Conservation (phyloP, 257 asterid species). For the Solanum phureja region DNA sequence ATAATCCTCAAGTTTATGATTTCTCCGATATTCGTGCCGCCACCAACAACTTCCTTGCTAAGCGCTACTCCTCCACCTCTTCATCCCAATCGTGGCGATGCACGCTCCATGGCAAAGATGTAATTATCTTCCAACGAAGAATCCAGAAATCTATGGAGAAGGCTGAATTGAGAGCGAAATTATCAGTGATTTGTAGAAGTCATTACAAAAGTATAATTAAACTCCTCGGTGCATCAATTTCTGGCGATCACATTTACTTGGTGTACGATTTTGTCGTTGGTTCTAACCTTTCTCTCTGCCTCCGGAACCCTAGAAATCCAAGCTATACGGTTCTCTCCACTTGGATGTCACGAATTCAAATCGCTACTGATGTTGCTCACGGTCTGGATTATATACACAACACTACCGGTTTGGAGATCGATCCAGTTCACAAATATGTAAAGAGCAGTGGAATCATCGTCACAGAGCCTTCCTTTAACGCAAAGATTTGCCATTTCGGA, state of each 20-base stretch:
- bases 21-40: constrained; percentile 85
- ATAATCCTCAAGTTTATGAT: constrained; percentile 46
- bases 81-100: constrained; percentile 94
- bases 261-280: constrained; percentile 70
- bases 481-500: constrained; percentile 89
- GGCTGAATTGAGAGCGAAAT: constrained; percentile 34
- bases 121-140: constrained; percentile 65
- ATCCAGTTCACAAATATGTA: constrained; percentile 78
- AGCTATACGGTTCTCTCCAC: constrained; percentile 70
- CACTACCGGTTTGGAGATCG: constrained; percentile 59
- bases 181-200: constrained; percentile 49
- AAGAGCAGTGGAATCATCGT: constrained; percentile 80
- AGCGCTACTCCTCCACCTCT: constrained; percentile 62
- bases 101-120: constrained; percentile 48
- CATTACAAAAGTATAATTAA: constrained; percentile 72
- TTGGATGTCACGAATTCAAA: constrained; percentile 87
- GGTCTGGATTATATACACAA: constrained; percentile 83
- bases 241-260: constrained; percentile 65
- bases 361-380: constrained; percentile 78
- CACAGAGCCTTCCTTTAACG: constrained; percentile 67
- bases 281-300: constrained; percentile 49
- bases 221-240: constrained; percentile 61
- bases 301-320: constrained; percentile 54
- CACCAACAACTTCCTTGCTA: constrained; percentile 80
- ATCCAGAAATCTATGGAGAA: constrained; percentile 34